Evolutionary conservation across 805 yeast species (phyloP).

Genomic region (Yarrowia deformans): DNA sequence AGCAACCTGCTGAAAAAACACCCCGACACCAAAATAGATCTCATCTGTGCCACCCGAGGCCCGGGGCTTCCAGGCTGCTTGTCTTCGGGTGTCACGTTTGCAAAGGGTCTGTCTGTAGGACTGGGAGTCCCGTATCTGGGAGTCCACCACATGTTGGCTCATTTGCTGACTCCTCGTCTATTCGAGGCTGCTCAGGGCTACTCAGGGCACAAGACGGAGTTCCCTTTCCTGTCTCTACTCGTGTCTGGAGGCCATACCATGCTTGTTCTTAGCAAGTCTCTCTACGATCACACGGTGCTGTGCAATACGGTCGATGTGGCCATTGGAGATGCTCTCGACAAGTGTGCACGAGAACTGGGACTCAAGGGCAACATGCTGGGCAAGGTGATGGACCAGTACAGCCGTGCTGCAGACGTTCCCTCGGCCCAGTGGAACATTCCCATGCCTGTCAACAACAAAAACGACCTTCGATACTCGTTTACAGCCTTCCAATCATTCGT

Average conservation of each 20-base stretch:
- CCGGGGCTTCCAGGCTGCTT: constrained; percentile 96
- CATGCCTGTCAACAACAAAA: constrained; percentile 52
- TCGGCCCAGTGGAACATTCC: constrained; percentile 47
- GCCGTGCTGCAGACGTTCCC: constrained; percentile 45
- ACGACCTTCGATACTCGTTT: constrained; percentile 58
- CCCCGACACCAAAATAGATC: constrained; percentile 55
- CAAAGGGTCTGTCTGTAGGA: constrained; percentile 83
- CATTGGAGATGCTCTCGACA: constrained; percentile 91
- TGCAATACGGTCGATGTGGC: constrained; percentile 86
- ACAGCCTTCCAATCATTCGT: constrained; percentile 73
- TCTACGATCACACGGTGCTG: constrained; percentile 72
- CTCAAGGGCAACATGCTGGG: constrained; percentile 81
- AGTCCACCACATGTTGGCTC: constrained; percentile 97
- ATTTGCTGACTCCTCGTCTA: constrained; percentile 71
- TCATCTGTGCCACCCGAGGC: constrained; percentile 90
- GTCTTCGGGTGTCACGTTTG: constrained; percentile 80
- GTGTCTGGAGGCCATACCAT: constrained; percentile 96
- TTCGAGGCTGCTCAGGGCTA: constrained; percentile 43
- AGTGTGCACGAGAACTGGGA: constrained; percentile 87
- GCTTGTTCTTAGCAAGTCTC: constrained; percentile 69
- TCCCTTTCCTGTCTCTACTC: constrained; percentile 75
- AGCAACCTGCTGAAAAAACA: constrained; percentile 52
- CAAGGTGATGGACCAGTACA: constrained; percentile 72
- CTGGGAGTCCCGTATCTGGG: constrained; percentile 82
- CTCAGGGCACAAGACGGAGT: constrained; percentile 58